These are phyloP conservation scores for Hippophae tibetana DNA, from an alignment of 306 rosid genomes.

Conservation along the genomic window DNA sequence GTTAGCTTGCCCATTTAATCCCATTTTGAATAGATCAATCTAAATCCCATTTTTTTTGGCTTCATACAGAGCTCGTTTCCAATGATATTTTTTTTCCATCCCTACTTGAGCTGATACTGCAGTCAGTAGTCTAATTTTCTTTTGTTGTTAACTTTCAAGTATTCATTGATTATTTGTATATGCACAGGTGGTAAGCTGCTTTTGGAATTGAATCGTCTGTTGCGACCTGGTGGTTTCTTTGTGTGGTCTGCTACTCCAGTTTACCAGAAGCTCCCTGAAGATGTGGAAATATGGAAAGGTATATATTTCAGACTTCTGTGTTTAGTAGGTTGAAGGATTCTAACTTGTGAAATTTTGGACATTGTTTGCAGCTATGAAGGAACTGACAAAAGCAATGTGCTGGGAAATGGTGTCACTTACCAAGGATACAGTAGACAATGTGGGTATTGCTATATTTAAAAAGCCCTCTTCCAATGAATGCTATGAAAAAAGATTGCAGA, in stretches of 20 bases:
- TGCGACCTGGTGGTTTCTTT: slow-evolving; percentile 97
- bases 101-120: too few relatives aligned
- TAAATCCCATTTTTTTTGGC: too few relatives aligned
- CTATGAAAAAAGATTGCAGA: slow-evolving; percentile 59
- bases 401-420: slow-evolving; percentile 70
- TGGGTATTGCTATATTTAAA: slow-evolving; percentile 74
- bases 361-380: slow-evolving; percentile 62
- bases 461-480: slow-evolving; percentile 83
- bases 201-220: slow-evolving; percentile 81
- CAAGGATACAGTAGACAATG: slow-evolving; percentile 72
- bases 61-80: too few relatives aligned
- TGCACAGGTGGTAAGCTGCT: slow-evolving; percentile 95
- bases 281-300: slow-evolving; percentile 88
- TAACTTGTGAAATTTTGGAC: slow-evolving; percentile 23
- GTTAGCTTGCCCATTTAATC: too few relatives aligned
- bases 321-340: slow-evolving; percentile 14
- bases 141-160: too few relatives aligned
- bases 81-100: too few relatives aligned
- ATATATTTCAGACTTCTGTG: neutral
- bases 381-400: slow-evolving; percentile 68
- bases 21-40: too few relatives aligned
- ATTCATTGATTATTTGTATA: too few relatives aligned
- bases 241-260: slow-evolving; percentile 99
- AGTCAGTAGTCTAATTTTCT: too few relatives aligned
- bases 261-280: slow-evolving; percentile 80